These are phyloP conservation scores for Jaapia argillacea DNA, from an alignment of 768 basidiomycete species.

Conservation along the genomic window DNA sequence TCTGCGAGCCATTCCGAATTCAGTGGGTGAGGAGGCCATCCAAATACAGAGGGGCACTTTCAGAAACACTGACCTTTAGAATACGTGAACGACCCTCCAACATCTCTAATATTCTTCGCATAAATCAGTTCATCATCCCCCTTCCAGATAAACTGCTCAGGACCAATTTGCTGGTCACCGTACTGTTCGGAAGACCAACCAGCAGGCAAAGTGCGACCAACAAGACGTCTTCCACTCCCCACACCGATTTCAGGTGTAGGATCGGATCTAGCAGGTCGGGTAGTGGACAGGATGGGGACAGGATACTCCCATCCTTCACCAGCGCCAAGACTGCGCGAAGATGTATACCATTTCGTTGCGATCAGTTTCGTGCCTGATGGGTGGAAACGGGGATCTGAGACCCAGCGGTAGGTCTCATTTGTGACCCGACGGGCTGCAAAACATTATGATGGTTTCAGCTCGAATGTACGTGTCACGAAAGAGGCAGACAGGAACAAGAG, in stretches of 20 bases:
- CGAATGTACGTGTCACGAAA: no score
- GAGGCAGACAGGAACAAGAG: no score
- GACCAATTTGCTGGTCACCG: constrained; percentile 61
- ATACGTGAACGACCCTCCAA: constrained; percentile 36
- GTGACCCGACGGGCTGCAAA: constrained; percentile 39
- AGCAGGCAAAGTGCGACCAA: constrained; percentile 45
- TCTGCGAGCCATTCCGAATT: constrained; percentile 26
- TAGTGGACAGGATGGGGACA: constrained; percentile 27
- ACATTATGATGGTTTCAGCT: neutral
- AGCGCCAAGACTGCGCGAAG: constrained; percentile 50
- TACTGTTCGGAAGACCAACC: constrained; percentile 57
- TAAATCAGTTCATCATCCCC: constrained; percentile 51
- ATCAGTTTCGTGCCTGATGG: constrained; percentile 51
- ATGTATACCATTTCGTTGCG: constrained; percentile 76
- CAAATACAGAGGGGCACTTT: neutral
- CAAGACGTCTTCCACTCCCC: constrained; percentile 41
- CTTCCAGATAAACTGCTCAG: constrained; percentile 60
- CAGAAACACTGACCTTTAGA: constrained; percentile 42
- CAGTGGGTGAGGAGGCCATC: neutral
- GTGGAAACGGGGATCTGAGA: constrained; percentile 64
- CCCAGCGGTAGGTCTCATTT: constrained; percentile 67
- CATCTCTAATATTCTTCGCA: constrained; percentile 53
- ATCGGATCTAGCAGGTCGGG: no score
- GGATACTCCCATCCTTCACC: constrained; percentile 67
- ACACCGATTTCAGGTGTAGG: no score